These are phyloP conservation scores for Pelargonium nanum DNA, from an alignment of 345 rosid genomes.

Conservation along the genomic window DNA sequence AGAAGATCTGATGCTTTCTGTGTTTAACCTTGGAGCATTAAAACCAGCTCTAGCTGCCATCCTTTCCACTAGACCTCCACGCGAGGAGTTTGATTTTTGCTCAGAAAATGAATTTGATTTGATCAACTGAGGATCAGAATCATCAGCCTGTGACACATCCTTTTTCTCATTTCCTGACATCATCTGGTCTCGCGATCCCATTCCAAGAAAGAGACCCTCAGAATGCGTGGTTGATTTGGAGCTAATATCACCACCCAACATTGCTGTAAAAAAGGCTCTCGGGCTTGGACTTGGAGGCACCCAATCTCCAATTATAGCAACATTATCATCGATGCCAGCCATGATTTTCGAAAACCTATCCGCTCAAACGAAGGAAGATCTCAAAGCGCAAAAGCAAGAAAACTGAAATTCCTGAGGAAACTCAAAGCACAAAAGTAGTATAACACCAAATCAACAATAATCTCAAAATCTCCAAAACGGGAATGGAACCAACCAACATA, in stretches of 20 bases:
- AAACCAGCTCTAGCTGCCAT: conserved; percentile 84
- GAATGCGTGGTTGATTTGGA: conserved; percentile 32
- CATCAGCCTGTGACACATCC: conserved; percentile 23
- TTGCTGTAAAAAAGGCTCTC: conserved; percentile 40
- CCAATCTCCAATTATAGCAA: conserved; percentile 79
- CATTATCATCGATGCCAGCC: conserved; percentile 63
- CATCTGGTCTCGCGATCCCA: conserved; percentile 22
- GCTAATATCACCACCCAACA: conserved; percentile 37
- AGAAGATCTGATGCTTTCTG: conserved; percentile 54
- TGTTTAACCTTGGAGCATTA: conserved; percentile 65
- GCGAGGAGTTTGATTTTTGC: conserved; percentile 33
- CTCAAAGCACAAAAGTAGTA: no score
- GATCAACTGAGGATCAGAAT: conserved; percentile 11
- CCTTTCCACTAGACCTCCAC: conserved; percentile 68
- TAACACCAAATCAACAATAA: conserved; percentile 4
- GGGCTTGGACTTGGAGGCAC: conserved; percentile 64
- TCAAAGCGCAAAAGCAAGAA: conserved; percentile 9
- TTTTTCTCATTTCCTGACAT: conserved; percentile 20
- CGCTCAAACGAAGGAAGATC: conserved; percentile 11
- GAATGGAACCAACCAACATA: no score
- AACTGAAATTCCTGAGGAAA: no score
- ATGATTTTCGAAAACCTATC: conserved; percentile 23
- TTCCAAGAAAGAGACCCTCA: conserved; percentile 20
- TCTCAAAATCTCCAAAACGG: conserved; percentile 7
- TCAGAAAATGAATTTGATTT: conserved; percentile 26